phyloP scores from a whole-genome alignment of 495 filamentous ascomycete genomes.

The Aspergillus baeticus region DNA sequence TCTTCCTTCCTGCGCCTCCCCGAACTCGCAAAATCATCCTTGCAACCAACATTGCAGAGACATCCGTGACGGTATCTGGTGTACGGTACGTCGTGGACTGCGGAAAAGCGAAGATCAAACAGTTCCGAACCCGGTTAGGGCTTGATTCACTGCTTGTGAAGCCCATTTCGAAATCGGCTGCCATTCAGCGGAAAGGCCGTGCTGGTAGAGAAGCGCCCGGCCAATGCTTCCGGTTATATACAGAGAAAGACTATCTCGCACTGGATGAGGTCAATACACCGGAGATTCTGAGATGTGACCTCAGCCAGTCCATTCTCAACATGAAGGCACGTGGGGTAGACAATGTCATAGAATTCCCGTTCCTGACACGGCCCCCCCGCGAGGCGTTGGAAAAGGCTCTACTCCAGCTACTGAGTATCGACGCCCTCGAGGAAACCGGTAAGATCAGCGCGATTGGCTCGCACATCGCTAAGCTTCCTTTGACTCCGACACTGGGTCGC shows the following conservation, averaged over 20 bases:
- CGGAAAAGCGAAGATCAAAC: constrained; percentile 91
- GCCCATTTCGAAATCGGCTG: constrained; percentile 88
- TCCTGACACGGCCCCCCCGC: constrained; percentile 76
- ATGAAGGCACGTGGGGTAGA: constrained; percentile 92
- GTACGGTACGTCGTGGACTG: constrained; percentile 90
- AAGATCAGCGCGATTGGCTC: constrained; percentile 70
- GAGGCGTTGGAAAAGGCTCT: constrained; percentile 83
- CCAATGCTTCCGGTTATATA: constrained; percentile 88
- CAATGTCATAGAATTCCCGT: constrained; percentile 79
- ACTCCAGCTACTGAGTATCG: constrained; percentile 72
- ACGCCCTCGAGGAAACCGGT: constrained; percentile 71
- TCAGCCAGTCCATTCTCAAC: constrained; percentile 80
- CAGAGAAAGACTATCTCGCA: constrained; percentile 68
- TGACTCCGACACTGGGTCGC: constrained; percentile 77
- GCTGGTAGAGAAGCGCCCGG: constrained; percentile 91
- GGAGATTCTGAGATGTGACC: constrained; percentile 88
- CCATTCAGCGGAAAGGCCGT: constrained; percentile 87
- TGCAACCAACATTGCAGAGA: constrained; percentile 96
- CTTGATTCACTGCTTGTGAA: constrained; percentile 91
- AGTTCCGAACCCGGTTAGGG: constrained; percentile 79
- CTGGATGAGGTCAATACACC: constrained; percentile 76
- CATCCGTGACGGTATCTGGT: constrained; percentile 92
- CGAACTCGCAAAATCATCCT: constrained; percentile 86
- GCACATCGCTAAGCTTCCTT: constrained; percentile 78
- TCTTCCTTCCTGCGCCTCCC: constrained; percentile 75